These are phyloP conservation scores for Pterula multifida DNA, from an alignment of 1,284 basidiomycete genomes.

Conservation along the genomic window DNA sequence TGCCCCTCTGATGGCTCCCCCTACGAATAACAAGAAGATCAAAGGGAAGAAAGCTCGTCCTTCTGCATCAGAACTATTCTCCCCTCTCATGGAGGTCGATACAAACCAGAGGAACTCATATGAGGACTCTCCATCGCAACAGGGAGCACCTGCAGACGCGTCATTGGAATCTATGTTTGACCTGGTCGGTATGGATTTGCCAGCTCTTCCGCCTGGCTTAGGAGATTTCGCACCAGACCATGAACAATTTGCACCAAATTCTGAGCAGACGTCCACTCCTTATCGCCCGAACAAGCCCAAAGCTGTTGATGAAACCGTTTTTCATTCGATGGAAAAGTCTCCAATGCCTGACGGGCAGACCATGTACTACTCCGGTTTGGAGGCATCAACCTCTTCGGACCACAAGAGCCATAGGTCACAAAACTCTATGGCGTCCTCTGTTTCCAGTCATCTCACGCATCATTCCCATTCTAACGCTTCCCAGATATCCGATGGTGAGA, in stretches of 20 bases:
- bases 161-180: not conserved
- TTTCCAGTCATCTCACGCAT: not conserved
- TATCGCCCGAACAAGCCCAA: conserved; percentile 28
- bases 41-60: conserved; percentile 21
- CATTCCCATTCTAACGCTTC: not conserved
- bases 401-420: not conserved
- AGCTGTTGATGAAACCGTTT: conserved; percentile 48
- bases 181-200: conserved; percentile 30
- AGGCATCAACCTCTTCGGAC: not conserved
- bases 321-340: conserved; percentile 31
- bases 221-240: conserved; percentile 15
- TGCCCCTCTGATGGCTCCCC: conserved; percentile 14
- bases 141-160: not conserved
- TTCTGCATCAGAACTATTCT: conserved; percentile 29
- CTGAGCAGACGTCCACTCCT: conserved; percentile 18
- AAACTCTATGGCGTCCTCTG: not conserved
- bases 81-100: conserved; percentile 17
- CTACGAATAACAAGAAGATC: conserved; percentile 17
- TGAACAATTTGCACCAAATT: conserved; percentile 15
- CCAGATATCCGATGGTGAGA: not conserved
- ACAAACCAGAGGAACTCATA: conserved; percentile 7
- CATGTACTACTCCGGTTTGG: not conserved
- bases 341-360: not conserved
- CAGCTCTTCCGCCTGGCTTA: conserved; percentile 29
- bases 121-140: not conserved